Evolutionary conservation across 768 basidiomycete genomes (phyloP), one percentile per base, ranked within the genome.

Genomic region (Podaxis sp.): DNA sequence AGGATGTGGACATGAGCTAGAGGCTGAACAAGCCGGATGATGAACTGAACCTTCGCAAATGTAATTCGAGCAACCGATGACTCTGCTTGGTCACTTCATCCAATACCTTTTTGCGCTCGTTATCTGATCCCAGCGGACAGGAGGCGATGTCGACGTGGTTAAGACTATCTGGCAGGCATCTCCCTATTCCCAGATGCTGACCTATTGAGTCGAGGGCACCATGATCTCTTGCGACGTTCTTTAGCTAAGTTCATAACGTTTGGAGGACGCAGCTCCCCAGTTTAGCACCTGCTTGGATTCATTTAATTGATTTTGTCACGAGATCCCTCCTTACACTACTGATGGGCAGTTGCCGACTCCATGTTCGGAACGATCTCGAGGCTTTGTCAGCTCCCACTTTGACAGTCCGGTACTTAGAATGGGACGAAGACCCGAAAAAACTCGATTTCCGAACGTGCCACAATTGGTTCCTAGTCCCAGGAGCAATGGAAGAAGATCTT

Each of bases 71-170:
- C 52, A 68, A 2, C 59, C 71, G 4, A 73, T 65, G 0, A 33
- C 70, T 4, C 68, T 74, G 48, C 48, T 75, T 2, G 70, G 68
- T 2, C 63, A 70, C n/a, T 72, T 81, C 41, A 37, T 78, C 17
- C 63, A 69, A 24, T 61, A 73, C 24, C 70, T 74, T 10, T 76
- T 17, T 56, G 72, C 56, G 60, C 67, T n/a, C 59, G 72, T 20
- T 40, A 64, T 2, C 69, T 76, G 66, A 65, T 40, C 62, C 73
- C 10, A 71, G 50, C 63, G 71, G 11, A 70, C 64, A 33, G 52
- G 44, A 0, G 78, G 79, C 1, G 80, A 79, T 1, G 59, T 79
- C 71, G 1, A 61, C 68, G 3, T n/a, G n/a, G n/a, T n/a, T n/a
- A n/a, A n/a, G n/a, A n/a, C n/a, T n/a, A n/a, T n/a, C n/a, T n/a